A percentile compares a stretch with the other conserved stretches of the same genome.
These are phyloP conservation scores for Kodamaea sp. DNA, from an alignment of 1,139 yeast species.

Conservation along the genomic window DNA sequence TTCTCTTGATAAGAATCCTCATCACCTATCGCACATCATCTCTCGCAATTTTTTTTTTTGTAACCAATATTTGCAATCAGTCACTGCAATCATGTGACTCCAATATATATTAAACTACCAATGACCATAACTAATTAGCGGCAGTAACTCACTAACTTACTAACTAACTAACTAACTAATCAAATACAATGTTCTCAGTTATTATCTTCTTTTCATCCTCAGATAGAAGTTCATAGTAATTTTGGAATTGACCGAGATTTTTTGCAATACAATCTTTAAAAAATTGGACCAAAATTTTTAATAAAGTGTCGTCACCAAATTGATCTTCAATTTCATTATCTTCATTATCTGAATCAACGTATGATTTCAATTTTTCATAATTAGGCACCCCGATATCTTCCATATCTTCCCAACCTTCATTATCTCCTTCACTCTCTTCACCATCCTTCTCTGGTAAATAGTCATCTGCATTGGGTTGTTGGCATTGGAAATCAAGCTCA, in stretches of 20 bases:
- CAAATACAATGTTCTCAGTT: conserved; percentile 42
- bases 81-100: neutral
- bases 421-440: conserved; percentile 46
- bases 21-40: no score
- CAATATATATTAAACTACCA: no score
- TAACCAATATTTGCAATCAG: neutral
- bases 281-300: conserved; percentile 51
- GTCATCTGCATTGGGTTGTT: conserved; percentile 42
- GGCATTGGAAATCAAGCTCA: conserved; percentile 63
- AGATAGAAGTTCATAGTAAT: conserved; percentile 47
- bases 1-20: neutral
- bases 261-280: conserved; percentile 60
- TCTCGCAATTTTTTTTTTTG: neutral
- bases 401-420: conserved; percentile 77
- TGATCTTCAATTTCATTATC: conserved; percentile 30
- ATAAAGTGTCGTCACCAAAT: conserved; percentile 39
- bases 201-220: conserved; percentile 58
- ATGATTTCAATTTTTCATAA: conserved; percentile 54
- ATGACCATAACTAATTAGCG: no score
- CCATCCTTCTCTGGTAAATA: conserved; percentile 32
- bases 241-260: conserved; percentile 52
- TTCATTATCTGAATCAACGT: conserved; percentile 47
- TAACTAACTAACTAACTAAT: conserved; percentile 1
- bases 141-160: no score
- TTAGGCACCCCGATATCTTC: conserved; percentile 62